Percentiles rank a stretch among this genome's conserved stretches.
phyloP scores from a whole-genome alignment of 345 rosid species.

The Moricandia arvensis region DNA sequence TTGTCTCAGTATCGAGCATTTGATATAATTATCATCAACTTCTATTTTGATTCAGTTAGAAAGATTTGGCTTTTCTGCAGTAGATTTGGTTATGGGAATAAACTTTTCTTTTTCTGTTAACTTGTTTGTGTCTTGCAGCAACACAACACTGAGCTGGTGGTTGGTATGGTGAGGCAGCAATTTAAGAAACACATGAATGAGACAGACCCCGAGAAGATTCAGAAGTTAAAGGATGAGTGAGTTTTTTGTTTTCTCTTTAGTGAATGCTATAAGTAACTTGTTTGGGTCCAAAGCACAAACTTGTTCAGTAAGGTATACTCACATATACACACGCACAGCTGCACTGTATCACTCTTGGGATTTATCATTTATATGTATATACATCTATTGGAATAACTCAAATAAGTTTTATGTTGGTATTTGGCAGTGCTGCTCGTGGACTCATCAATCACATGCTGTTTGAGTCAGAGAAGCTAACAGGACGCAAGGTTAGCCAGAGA shows the following conservation, averaged over 20 bases:
- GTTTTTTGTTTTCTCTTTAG: slow-evolving; percentile 28
- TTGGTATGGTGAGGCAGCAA: slow-evolving; percentile 84
- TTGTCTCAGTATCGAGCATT: not conserved
- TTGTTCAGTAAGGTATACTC: not conserved
- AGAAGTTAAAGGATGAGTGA: slow-evolving; percentile 89
- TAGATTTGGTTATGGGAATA: not conserved
- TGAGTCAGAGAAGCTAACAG: slow-evolving; percentile 74
- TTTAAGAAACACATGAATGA: slow-evolving; percentile 77
- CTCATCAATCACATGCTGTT: slow-evolving; percentile 87
- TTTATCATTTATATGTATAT: not conserved
- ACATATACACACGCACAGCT: not conserved
- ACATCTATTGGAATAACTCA: not conserved
- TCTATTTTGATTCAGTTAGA: slow-evolving; percentile 2
- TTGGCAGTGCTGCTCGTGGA: slow-evolving; percentile 91
- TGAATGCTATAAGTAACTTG: not conserved
- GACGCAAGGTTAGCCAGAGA: slow-evolving; percentile 70
- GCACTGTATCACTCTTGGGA: not conserved
- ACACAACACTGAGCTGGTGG: slow-evolving; percentile 77
- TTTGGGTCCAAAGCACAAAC: not conserved
- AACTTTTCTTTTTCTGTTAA: not conserved
- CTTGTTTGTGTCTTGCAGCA: slow-evolving; percentile 51
- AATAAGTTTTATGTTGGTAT: slow-evolving; percentile 1
- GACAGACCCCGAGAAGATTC: slow-evolving; percentile 88
- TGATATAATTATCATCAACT: not conserved
- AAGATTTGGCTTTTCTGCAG: not conserved